phyloP scores from a whole-genome alignment of 1,284 basidiomycete species.

The Fomitopsis palustris region DNA sequence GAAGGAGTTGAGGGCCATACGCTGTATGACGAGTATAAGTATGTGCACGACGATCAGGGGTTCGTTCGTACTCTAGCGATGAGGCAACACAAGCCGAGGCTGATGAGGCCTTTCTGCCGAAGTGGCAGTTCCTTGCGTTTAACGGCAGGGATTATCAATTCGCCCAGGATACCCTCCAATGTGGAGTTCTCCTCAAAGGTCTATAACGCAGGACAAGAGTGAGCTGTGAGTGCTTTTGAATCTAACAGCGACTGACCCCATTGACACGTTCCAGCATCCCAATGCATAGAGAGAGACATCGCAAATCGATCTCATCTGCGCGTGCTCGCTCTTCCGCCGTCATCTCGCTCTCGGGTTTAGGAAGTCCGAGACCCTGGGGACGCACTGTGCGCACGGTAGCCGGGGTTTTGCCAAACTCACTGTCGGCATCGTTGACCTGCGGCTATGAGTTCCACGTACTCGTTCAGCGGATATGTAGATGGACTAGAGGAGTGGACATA shows the following conservation, averaged over 20 bases:
- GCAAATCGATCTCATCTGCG: conserved; percentile 73
- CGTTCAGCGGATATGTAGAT: not conserved
- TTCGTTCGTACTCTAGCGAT: conserved; percentile 64
- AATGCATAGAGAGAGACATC: conserved; percentile 87
- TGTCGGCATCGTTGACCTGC: conserved; percentile 30
- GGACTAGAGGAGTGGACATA: not conserved
- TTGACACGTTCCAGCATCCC: conserved; percentile 91
- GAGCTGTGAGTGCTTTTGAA: not conserved
- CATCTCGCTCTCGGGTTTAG: conserved; percentile 48
- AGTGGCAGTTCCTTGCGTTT: conserved; percentile 82
- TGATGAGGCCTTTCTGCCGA: conserved; percentile 84
- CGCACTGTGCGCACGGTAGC: conserved; percentile 23
- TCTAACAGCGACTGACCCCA: conserved; percentile 49
- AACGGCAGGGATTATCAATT: conserved; percentile 90
- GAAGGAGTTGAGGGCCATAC: conserved; percentile 90
- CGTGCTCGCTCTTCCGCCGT: conserved; percentile 53
- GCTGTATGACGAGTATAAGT: conserved; percentile 37
- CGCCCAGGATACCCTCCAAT: conserved; percentile 85
- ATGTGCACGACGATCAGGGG: not conserved
- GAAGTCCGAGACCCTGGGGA: conserved; percentile 18
- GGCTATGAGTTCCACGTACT: conserved; percentile 18
- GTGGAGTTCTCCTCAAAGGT: conserved; percentile 94
- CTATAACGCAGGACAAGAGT: conserved; percentile 31
- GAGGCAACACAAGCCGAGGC: conserved; percentile 87
- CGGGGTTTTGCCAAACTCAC: conserved; percentile 33